These are phyloP conservation scores for Pseudogymnoascus pannorum DNA, from an alignment of 2,329 filamentous ascomycete species.

Conservation along the genomic window DNA sequence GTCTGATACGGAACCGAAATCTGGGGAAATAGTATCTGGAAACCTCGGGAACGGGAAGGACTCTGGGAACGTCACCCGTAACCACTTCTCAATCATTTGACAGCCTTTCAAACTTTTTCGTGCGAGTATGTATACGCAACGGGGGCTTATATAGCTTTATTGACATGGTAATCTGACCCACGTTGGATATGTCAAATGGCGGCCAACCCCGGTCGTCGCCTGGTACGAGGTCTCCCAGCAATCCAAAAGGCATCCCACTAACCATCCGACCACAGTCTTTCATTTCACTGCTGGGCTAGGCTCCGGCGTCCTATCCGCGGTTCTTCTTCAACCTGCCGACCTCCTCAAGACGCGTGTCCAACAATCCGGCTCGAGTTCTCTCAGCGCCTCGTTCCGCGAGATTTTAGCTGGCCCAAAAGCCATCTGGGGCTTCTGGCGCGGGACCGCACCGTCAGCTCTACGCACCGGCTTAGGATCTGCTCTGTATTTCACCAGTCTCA, in stretches of 20 bases:
- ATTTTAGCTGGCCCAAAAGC: slow-evolving; percentile 58
- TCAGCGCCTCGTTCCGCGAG: slow-evolving; percentile 59
- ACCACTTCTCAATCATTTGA: neutral
- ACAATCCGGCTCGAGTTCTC: slow-evolving; percentile 66
- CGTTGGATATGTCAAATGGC: slow-evolving; percentile 42
- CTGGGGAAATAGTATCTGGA: slow-evolving; percentile 8
- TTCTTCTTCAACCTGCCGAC: slow-evolving; percentile 89
- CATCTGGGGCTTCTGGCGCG: slow-evolving; percentile 77
- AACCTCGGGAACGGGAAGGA: slow-evolving; percentile 4
- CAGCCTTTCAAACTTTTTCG: neutral
- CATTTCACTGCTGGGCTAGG: slow-evolving; percentile 85
- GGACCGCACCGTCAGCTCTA: slow-evolving; percentile 84
- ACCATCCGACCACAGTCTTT: slow-evolving; percentile 46
- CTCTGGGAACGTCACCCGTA: neutral
- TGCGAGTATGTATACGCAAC: slow-evolving; percentile 3
- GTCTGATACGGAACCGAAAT: neutral
- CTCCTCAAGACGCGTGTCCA: slow-evolving; percentile 95
- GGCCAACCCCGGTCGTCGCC: slow-evolving; percentile 40
- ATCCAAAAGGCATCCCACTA: neutral
- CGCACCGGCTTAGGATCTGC: slow-evolving; percentile 89
- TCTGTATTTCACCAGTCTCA: slow-evolving; percentile 87
- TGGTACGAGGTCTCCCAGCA: slow-evolving; percentile 30
- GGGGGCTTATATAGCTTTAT: neutral
- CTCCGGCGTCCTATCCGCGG: slow-evolving; percentile 80
- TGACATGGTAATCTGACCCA: slow-evolving; percentile 7